Evolutionary conservation across 768 basidiomycete genomes (phyloP).

Genomic region (Krasilnikovozyma curviuscula): DNA sequence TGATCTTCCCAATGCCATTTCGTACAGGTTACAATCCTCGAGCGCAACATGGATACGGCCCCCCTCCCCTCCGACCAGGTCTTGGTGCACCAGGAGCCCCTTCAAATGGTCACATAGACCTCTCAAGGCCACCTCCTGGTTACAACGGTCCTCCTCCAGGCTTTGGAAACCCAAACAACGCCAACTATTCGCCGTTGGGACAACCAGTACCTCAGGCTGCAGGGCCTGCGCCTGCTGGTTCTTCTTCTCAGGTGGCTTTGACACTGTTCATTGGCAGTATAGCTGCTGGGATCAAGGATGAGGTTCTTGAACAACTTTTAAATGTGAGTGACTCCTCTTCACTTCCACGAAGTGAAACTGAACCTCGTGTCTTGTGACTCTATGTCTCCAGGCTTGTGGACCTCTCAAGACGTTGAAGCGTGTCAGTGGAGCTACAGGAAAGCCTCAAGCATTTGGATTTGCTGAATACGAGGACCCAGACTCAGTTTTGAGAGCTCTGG

Average conservation of each 20-base stretch:
- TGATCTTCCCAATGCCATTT: too few relatives aligned
- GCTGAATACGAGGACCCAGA: conserved; percentile 90
- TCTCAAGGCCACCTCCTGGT: conserved; percentile 9
- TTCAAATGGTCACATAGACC: too few relatives aligned
- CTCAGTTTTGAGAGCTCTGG: conserved; percentile 57
- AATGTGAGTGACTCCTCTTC: conserved; percentile 36
- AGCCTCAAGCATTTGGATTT: conserved; percentile 92
- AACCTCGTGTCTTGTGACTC: background rate
- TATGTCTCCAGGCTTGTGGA: conserved; percentile 54
- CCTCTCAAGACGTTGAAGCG: conserved; percentile 77
- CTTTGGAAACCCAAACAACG: background rate
- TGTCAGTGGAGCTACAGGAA: conserved; percentile 74
- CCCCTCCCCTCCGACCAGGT: too few relatives aligned
- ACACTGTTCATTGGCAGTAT: conserved; percentile 86
- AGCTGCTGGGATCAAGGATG: conserved; percentile 74
- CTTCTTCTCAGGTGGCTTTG: too few relatives aligned
- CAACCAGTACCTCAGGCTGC: background rate
- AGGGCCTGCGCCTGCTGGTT: conserved; percentile 21
- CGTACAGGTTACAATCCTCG: too few relatives aligned
- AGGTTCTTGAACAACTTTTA: conserved; percentile 57
- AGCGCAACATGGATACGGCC: too few relatives aligned
- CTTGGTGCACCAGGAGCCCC: too few relatives aligned
- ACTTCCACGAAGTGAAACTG: background rate
- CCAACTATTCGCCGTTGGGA: background rate
- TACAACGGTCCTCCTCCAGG: conserved; percentile 6